Conservation (phyloP, 164 flowering plant genomes). For the Umbilicus rupestris region DNA sequence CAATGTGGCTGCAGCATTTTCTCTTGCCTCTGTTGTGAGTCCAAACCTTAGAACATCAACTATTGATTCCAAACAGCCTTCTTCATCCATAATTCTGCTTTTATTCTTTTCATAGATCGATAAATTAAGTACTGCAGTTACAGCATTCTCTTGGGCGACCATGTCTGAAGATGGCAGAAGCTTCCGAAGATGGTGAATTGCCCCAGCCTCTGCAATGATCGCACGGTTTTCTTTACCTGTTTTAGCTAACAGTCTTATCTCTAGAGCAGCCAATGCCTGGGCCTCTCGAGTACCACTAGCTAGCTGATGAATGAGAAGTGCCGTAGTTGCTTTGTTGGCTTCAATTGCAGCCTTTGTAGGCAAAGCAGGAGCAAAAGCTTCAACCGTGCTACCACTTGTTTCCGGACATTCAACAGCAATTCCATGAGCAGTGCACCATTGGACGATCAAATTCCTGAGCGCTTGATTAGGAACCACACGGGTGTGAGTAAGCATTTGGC, state of each 20-base stretch:
- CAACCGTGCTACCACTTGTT: constrained; percentile 1
- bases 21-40: constrained; percentile 1
- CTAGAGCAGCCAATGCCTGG: not conserved
- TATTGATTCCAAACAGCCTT: constrained; percentile 1
- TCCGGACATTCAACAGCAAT: constrained; percentile 37
- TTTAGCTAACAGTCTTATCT: constrained; percentile 5
- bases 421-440: constrained; percentile 73
- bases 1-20: constrained; percentile 11
- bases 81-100: constrained; percentile 1
- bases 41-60: constrained; percentile 7
- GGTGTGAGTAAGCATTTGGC: constrained; percentile 61
- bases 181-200: not conserved
- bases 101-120: constrained; percentile 4
- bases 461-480: constrained; percentile 74
- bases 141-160: constrained; percentile 6
- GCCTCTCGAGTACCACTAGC: not conserved
- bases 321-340: constrained; percentile 1
- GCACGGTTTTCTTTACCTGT: constrained; percentile 2
- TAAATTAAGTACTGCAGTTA: constrained; percentile 5
- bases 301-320: constrained; percentile 4
- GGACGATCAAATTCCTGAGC: constrained; percentile 58
- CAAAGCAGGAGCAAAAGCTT: not conserved
- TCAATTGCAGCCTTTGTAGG: constrained; percentile 3
- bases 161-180: not conserved
- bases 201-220: constrained; percentile 8